Conservation (phyloP, 306 rosid species). For the Calophaca sinica region DNA sequence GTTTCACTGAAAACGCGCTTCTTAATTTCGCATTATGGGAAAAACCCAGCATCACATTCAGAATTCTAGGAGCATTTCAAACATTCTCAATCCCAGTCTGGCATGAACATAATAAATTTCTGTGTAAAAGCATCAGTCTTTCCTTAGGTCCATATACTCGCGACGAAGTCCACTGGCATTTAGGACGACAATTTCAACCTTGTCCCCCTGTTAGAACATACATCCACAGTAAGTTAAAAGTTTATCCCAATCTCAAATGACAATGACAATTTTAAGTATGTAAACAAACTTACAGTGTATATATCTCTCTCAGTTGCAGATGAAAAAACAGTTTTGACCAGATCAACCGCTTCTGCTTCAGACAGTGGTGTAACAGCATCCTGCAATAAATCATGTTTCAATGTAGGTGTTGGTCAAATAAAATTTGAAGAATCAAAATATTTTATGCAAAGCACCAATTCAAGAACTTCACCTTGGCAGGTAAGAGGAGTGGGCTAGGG, state of each 20-base stretch:
- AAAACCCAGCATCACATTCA: constrained; percentile 5
- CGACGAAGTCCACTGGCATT: constrained; percentile 69
- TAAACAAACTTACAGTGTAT: constrained; percentile 72
- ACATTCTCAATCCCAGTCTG: constrained; percentile 43
- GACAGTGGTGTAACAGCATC: constrained; percentile 94
- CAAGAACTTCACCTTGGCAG: constrained; percentile 65
- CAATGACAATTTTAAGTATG: neutral
- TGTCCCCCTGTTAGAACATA: constrained; percentile 74
- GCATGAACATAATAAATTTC: constrained; percentile 34
- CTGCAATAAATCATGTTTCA: constrained; percentile 49
- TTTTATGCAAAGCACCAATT: constrained; percentile 12
- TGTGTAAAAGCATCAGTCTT: constrained; percentile 57
- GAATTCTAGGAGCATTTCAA: constrained; percentile 38
- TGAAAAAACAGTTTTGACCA: constrained; percentile 90
- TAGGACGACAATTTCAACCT: constrained; percentile 71
- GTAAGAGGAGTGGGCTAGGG: constrained; percentile 91
- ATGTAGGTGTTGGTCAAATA: neutral
- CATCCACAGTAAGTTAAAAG: constrained; percentile 21
- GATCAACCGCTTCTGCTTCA: constrained; percentile 82
- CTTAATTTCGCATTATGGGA: constrained; percentile 36
- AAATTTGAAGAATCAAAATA: neutral
- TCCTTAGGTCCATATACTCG: constrained; percentile 79
- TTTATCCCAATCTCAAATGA: neutral
- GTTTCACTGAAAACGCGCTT: constrained; percentile 39
- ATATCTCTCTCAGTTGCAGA: constrained; percentile 96